A percentile compares a stretch with the other conserved stretches of the same genome.
Evolutionary conservation across 768 basidiomycete species (phyloP).

Genomic region (Tulasnella sp.): DNA sequence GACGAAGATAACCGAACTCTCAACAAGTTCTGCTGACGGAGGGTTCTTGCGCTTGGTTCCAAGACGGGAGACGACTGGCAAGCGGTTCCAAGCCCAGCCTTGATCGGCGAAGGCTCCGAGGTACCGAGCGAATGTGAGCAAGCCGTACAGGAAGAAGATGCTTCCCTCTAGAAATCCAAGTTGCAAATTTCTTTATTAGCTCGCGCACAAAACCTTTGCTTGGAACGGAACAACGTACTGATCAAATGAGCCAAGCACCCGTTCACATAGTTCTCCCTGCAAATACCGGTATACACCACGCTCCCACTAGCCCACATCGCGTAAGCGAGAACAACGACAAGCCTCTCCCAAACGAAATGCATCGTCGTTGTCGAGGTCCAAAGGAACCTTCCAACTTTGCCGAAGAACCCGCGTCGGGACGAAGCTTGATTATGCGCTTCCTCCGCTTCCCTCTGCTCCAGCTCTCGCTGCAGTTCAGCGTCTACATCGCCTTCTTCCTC

Average conservation of each 20-base stretch:
- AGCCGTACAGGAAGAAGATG: slow-evolving; percentile 89
- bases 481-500: not conserved
- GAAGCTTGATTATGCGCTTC: not conserved
- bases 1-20: slow-evolving; percentile 71
- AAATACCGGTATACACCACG: slow-evolving; percentile 78
- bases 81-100: slow-evolving; percentile 92
- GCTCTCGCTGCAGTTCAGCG: not conserved
- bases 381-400: not conserved
- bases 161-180: slow-evolving; percentile 54
- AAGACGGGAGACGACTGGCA: slow-evolving; percentile 15
- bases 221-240: slow-evolving; percentile 44
- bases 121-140: slow-evolving; percentile 88
- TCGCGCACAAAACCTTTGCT: not conserved
- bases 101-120: slow-evolving; percentile 76
- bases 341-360: slow-evolving; percentile 39
- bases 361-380: not conserved
- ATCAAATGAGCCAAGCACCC: slow-evolving; percentile 86
- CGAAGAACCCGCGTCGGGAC: not conserved
- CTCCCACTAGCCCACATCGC: slow-evolving; percentile 60
- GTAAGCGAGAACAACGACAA: slow-evolving; percentile 64
- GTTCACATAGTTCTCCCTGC: slow-evolving; percentile 68
- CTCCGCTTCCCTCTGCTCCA: not conserved
- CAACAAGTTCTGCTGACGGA: slow-evolving; percentile 66
- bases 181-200: not conserved
- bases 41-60: slow-evolving; percentile 27